Evolutionary conservation across 2,329 filamentous ascomycete genomes (phyloP).

Genomic region (Colletotrichum plurivorum): DNA sequence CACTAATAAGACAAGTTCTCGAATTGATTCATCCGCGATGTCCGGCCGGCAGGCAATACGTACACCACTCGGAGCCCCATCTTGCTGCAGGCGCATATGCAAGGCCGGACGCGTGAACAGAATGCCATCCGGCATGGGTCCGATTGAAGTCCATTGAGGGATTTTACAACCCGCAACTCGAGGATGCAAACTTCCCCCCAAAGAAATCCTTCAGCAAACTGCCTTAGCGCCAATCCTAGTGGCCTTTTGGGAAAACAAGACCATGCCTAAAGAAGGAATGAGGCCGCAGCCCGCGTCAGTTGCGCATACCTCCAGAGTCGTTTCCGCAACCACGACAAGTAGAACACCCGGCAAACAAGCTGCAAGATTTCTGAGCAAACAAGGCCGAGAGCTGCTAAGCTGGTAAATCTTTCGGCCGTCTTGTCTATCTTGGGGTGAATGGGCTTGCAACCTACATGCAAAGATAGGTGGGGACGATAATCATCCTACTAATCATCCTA

Average conservation of each 20-base stretch:
- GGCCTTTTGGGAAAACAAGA: not conserved
- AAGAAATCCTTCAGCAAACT: not conserved
- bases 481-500: no score
- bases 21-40: no score
- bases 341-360: not conserved
- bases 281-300: constrained; percentile 1
- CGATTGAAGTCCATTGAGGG: constrained; percentile 6
- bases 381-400: no score
- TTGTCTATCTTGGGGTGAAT: no score
- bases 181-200: not conserved
- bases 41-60: no score
- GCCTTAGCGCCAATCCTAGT: constrained; percentile 12
- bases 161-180: constrained; percentile 15
- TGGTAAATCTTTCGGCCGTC: no score
- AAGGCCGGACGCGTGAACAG: constrained; percentile 1
- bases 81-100: not conserved
- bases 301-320: constrained; percentile 9
- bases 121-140: constrained; percentile 13
- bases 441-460: no score
- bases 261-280: constrained; percentile 10
- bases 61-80: not conserved
- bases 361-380: no score
- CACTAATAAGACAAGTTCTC: no score
- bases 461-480: no score
- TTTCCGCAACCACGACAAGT: not conserved